These are phyloP conservation scores for Parathielavia hyrcaniae DNA, from an alignment of 495 filamentous ascomycete genomes.

Conservation along the genomic window DNA sequence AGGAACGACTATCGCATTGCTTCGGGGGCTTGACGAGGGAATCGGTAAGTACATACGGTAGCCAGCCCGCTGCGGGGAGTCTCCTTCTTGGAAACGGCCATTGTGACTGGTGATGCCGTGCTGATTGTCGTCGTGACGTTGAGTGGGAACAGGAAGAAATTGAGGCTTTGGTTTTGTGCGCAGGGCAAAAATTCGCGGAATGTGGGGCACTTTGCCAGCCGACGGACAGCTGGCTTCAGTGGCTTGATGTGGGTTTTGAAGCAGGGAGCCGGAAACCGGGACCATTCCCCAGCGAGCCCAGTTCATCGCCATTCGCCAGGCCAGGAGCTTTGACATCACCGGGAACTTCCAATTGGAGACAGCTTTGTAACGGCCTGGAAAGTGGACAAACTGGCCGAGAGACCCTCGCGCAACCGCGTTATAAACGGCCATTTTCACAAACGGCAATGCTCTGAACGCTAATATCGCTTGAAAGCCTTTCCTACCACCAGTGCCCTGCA, in stretches of 20 bases:
- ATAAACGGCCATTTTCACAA: not conserved
- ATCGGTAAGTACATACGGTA: slow-evolving; percentile 13
- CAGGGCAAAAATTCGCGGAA: slow-evolving; percentile 21
- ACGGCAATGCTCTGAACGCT: not conserved
- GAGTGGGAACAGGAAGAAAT: slow-evolving; percentile 14
- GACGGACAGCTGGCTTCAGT: not conserved
- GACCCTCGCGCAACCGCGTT: not conserved
- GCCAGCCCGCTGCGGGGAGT: slow-evolving; percentile 22
- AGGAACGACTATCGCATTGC: not conserved
- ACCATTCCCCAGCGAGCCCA: too few species aligned
- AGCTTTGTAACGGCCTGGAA: slow-evolving; percentile 9
- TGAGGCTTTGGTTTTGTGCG: slow-evolving; percentile 15
- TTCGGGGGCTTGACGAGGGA: not conserved
- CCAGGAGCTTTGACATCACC: slow-evolving; percentile 8
- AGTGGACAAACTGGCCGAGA: not conserved
- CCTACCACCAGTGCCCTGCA: too few species aligned
- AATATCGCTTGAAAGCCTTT: not conserved
- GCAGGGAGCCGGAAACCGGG: too few species aligned
- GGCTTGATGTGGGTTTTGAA: not conserved
- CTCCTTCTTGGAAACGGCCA: slow-evolving; percentile 23
- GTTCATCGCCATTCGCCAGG: not conserved
- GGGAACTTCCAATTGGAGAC: slow-evolving; percentile 17
- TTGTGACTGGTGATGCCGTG: slow-evolving; percentile 23
- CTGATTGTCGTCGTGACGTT: slow-evolving; percentile 24
- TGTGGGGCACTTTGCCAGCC: slow-evolving; percentile 1